Base-by-base conservation (phyloP, 2,329 filamentous ascomycete species). In the Domatiomyces globalis region DNA sequence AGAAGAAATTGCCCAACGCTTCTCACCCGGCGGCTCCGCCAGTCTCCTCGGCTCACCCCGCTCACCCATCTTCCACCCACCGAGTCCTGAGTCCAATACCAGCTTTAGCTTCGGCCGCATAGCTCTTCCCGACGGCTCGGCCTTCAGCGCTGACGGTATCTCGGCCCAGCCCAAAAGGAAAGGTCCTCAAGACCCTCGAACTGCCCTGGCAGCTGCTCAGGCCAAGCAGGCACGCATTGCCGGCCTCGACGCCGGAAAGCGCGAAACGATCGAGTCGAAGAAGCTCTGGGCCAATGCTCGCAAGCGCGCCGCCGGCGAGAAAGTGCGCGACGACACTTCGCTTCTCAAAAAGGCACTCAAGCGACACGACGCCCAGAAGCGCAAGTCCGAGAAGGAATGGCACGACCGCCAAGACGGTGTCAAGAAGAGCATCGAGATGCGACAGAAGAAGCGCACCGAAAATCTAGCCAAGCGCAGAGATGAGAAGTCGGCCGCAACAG, bases 321-420 rank as follows among this genome's bases (percentile, higher is more conserved):
- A 87, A 65, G 83, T 95, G 33, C 81, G 81, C 54, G 88, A 96
- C 63, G 87, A 95, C 66, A 87, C 87, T 56, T 80, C 78, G 45
- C 71, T 95, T 51, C 76, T 98, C 25, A 95, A 95, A 75, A 95
- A 95, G 75, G 85, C 89, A 0, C 74, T 96, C 59, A 95, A 95
- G 77, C 82, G 90, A 59, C 94, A 95, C 72, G 87, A 95, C 63
- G 80, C 83, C 59, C 73, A 78, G 49, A 96, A 95, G 79, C 84
- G 83, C 69, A 94, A 92, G 79, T 94, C 86, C 65, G 87, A 87
- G 66, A 83, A 84, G 64, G 87, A 92, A 63, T 96, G 92, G 86
- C 77, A 72, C 46, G 84, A 87, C 52, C 76, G 86, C 47, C 71
- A 79, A 42, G 79, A 84, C 25, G 83, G 82, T 27, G 81, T 96